Evolutionary conservation across 2,329 filamentous ascomycete genomes (phyloP).

Genomic region (Cercospora beticola): DNA sequence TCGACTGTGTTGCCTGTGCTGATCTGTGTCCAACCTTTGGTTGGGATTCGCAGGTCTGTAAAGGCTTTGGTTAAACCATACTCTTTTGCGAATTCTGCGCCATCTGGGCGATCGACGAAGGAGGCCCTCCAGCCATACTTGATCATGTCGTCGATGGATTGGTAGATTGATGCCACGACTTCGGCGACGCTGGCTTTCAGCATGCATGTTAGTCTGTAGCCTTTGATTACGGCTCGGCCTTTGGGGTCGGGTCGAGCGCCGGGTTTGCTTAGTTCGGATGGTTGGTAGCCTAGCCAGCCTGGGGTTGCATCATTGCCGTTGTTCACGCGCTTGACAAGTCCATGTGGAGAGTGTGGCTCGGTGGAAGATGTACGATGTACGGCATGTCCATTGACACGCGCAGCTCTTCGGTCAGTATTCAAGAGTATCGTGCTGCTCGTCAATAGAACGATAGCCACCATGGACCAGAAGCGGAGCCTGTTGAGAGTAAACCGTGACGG

Average conservation of each 20-base stretch:
- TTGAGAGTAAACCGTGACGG: neutral
- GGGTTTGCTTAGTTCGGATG: neutral
- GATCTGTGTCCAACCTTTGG: neutral
- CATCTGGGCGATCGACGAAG: neutral
- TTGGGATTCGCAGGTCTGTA: neutral
- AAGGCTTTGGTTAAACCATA: neutral
- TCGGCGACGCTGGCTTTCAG: neutral
- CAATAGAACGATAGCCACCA: neutral
- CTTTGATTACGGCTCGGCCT: constrained; percentile 3
- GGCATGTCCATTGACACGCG: neutral
- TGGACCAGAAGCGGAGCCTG: neutral
- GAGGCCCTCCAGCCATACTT: constrained; percentile 3
- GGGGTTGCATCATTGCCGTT: neutral
- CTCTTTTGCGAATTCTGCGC: neutral
- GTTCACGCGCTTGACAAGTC: neutral
- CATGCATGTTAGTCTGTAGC: neutral
- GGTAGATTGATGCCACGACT: neutral
- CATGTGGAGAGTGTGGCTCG: neutral
- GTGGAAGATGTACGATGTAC: neutral
- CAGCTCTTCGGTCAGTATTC: neutral
- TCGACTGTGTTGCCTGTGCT: neutral
- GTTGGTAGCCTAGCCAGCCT: constrained; percentile 3
- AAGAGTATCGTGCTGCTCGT: neutral
- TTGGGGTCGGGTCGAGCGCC: neutral
- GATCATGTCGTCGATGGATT: constrained; percentile 1